phyloP scores from a whole-genome alignment of 2,329 filamentous ascomycete species.

The Coleophoma crateriformis region DNA sequence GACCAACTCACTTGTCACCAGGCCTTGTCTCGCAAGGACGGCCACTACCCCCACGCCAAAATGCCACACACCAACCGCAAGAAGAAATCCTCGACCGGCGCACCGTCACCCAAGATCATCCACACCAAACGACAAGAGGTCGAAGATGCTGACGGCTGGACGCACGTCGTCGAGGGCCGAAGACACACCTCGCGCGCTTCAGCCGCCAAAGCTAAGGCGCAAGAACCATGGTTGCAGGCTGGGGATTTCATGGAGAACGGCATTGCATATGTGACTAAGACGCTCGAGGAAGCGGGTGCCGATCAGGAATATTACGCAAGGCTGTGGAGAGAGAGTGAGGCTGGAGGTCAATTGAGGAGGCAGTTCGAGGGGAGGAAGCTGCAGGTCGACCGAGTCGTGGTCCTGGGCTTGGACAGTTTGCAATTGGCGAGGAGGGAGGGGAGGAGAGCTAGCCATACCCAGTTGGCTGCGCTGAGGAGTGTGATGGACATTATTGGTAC shows the following conservation, averaged over 20 bases:
- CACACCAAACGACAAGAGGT: slow-evolving; percentile 24
- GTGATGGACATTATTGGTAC: slow-evolving; percentile 7
- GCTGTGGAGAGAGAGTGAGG: slow-evolving; percentile 19
- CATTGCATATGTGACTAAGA: slow-evolving; percentile 21
- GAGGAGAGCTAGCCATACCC: slow-evolving; percentile 20
- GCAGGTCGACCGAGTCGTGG: slow-evolving; percentile 19
- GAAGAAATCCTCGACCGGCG: slow-evolving; percentile 5
- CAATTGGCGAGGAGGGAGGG: slow-evolving; percentile 22
- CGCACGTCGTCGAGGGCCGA: slow-evolving; percentile 23
- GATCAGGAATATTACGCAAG: slow-evolving; percentile 20
- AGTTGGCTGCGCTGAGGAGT: slow-evolving; percentile 23
- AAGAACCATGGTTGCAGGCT: slow-evolving; percentile 9
- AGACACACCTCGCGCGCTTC: slow-evolving; percentile 2
- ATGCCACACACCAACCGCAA: slow-evolving; percentile 23
- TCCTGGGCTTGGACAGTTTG: slow-evolving; percentile 25
- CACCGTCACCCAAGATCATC: slow-evolving; percentile 8
- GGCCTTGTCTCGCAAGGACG: too few relatives aligned
- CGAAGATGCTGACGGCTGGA: slow-evolving; percentile 26
- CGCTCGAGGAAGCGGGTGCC: slow-evolving; percentile 18
- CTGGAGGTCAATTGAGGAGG: slow-evolving; percentile 9
- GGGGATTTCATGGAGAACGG: slow-evolving; percentile 22
- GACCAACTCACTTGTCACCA: too few relatives aligned
- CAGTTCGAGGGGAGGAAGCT: not conserved
- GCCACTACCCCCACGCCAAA: not conserved
- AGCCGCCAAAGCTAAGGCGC: slow-evolving; percentile 1